These are phyloP conservation scores for Mangifera indica DNA, from an alignment of 345 rosid species.

Conservation along the genomic window DNA sequence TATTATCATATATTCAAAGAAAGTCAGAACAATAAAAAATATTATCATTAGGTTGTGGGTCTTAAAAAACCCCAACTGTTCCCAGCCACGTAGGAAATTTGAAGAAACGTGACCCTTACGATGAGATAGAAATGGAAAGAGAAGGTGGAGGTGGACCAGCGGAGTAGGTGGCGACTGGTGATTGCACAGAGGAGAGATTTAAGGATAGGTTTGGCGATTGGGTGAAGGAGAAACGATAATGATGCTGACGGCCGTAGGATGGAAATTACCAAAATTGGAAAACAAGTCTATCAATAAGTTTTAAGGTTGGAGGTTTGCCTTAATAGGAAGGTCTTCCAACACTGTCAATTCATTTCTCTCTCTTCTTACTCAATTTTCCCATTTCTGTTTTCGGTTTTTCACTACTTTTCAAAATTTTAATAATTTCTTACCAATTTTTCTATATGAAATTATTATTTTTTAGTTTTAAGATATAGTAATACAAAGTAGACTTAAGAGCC, in stretches of 20 bases:
- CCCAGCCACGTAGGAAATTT: not conserved
- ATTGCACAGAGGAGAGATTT: conserved; percentile 12
- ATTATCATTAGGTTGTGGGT: not conserved
- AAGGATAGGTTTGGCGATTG: conserved; percentile 10
- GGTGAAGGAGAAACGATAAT: not conserved
- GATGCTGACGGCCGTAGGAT: not conserved
- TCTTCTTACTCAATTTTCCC: not conserved
- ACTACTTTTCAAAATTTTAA: not conserved
- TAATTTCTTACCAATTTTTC: not conserved
- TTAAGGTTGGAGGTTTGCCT: conserved; percentile 36
- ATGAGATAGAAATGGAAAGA: conserved; percentile 1
- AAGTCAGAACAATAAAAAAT: no score
- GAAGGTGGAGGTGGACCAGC: not conserved
- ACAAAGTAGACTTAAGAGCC: no score
- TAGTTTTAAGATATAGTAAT: no score
- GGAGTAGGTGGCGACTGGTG: conserved; percentile 2
- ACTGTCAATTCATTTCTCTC: not conserved
- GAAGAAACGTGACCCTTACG: conserved; percentile 19
- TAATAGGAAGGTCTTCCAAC: conserved; percentile 28
- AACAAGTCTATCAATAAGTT: conserved; percentile 9
- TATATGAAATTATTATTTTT: no score
- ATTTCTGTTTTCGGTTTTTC: not conserved
- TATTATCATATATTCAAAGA: no score
- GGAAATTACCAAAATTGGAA: conserved; percentile 31
- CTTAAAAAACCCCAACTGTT: not conserved